Conservation (phyloP, 2,329 filamentous ascomycete genomes). For the Lachnellula cervina region DNA sequence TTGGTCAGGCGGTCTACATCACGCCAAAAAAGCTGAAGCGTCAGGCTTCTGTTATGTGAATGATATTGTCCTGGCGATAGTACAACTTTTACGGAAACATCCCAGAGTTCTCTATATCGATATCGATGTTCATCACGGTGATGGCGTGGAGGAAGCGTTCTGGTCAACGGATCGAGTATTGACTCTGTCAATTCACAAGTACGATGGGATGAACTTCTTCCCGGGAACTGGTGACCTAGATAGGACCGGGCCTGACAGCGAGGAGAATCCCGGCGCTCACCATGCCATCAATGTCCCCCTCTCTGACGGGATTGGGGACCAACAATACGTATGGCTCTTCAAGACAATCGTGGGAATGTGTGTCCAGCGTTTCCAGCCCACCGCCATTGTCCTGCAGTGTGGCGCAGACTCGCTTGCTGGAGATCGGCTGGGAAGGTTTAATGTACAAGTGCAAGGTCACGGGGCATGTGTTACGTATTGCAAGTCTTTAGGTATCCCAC, state of each 20-base stretch:
- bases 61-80: conserved; percentile 90
- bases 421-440: conserved; percentile 91
- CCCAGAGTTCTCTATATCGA: conserved; percentile 91
- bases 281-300: conserved; percentile 88
- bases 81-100: conserved; percentile 77
- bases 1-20: conserved; percentile 94
- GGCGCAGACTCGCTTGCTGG: conserved; percentile 92
- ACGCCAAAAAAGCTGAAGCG: conserved; percentile 90
- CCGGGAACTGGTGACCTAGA: conserved; percentile 85
- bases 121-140: conserved; percentile 88
- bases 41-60: conserved; percentile 99
- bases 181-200: conserved; percentile 96
- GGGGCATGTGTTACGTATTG: conserved; percentile 86
- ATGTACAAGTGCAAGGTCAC: conserved; percentile 92
- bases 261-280: conserved; percentile 81
- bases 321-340: conserved; percentile 83
- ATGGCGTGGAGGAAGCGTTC: conserved; percentile 87
- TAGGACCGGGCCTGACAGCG: conserved; percentile 76
- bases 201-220: conserved; percentile 78
- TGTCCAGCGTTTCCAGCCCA: conserved; percentile 78
- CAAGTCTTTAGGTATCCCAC: conserved; percentile 72
- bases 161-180: conserved; percentile 86
- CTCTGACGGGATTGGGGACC: conserved; percentile 85
- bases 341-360: conserved; percentile 73
- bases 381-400: conserved; percentile 90